A percentile compares a stretch with the other conserved stretches of the same genome.
Conservation (phyloP, 352 stramenopile genomes). For the Aphanomyces invadans region DNA sequence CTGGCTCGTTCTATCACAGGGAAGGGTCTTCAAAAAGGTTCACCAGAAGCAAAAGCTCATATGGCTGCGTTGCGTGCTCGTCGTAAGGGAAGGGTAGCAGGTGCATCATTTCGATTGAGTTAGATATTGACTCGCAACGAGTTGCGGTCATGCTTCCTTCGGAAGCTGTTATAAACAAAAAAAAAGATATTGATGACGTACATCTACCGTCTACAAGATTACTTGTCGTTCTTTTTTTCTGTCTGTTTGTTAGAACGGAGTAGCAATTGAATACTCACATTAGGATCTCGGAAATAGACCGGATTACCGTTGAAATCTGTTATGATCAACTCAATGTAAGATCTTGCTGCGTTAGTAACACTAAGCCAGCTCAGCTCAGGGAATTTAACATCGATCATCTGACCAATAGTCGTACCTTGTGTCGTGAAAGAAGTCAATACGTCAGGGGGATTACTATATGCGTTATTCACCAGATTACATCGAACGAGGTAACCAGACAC, state of each 20-base stretch:
- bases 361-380: neutral
- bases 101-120: neutral
- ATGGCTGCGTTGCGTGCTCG: neutral
- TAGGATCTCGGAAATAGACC: neutral
- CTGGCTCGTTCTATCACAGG: neutral
- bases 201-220: neutral
- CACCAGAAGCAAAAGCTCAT: neutral
- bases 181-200: neutral
- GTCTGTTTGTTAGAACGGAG: neutral
- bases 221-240: neutral
- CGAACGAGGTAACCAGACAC: neutral
- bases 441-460: neutral
- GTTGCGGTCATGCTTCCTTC: no score
- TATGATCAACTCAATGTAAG: constrained; percentile 8
- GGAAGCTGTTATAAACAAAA: neutral
- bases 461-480: constrained; percentile 7
- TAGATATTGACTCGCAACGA: no score
- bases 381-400: constrained; percentile 1
- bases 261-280: neutral
- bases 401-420: constrained; percentile 7
- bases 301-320: neutral
- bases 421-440: neutral
- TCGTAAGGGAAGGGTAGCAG: neutral
- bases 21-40: constrained; percentile 2
- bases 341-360: neutral